phyloP scores from a whole-genome alignment of 2,329 filamentous ascomycete genomes.

The Calonectria henricotiae region DNA sequence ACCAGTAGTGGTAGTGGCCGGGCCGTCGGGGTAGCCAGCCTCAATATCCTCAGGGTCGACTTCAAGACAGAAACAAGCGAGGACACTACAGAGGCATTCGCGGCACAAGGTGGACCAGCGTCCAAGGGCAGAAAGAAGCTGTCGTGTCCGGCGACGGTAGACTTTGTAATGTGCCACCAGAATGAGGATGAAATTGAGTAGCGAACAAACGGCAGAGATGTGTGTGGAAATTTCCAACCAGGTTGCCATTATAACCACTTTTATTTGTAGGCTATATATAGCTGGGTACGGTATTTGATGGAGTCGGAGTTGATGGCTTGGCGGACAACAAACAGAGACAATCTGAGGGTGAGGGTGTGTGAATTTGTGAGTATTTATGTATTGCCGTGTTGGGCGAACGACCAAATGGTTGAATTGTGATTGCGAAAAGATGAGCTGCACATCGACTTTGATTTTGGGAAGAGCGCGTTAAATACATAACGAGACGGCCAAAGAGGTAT shows the following conservation, averaged over 20 bases:
- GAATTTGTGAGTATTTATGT: neutral
- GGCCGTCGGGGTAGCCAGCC: neutral
- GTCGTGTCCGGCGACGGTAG: neutral
- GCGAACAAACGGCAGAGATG: neutral
- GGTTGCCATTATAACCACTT: neutral
- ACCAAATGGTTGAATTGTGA: neutral
- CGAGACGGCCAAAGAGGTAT: neutral
- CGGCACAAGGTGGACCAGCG: neutral
- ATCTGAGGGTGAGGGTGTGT: neutral
- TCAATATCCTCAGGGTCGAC: neutral
- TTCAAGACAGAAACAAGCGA: neutral
- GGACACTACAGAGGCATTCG: neutral
- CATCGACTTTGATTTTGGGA: neutral
- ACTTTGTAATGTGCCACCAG: neutral
- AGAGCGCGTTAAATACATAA: neutral
- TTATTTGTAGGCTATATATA: neutral
- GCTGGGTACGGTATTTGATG: neutral
- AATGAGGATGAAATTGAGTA: conserved; percentile 3
- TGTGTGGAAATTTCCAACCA: neutral
- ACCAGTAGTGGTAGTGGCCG: too few relatives aligned
- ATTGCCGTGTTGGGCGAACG: neutral
- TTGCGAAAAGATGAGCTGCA: neutral
- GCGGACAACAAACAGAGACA: neutral
- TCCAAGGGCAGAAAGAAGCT: neutral
- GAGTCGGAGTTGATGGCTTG: neutral